These are phyloP conservation scores for Sechiopsis laciniata DNA, from an alignment of 306 rosid genomes.

Conservation along the genomic window DNA sequence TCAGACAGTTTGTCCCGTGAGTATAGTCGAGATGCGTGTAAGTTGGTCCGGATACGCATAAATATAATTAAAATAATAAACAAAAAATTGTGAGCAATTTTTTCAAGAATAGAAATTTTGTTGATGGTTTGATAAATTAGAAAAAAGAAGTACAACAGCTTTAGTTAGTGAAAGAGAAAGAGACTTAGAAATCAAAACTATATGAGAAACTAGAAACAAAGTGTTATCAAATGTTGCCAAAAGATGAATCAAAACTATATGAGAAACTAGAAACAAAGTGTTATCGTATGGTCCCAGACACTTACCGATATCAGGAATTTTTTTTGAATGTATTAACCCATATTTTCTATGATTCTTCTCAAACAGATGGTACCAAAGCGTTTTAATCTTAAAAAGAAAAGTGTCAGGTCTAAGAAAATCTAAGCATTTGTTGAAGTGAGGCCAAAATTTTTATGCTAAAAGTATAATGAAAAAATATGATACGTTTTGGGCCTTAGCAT, in stretches of 20 bases:
- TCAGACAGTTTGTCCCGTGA: too few species aligned
- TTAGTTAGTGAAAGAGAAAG: too few species aligned
- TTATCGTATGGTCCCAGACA: neutral
- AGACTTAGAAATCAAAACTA: neutral
- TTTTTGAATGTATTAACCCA: neutral
- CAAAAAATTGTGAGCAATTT: neutral
- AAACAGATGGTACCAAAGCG: neutral
- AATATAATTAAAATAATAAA: too few species aligned
- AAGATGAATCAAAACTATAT: neutral
- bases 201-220: neutral
- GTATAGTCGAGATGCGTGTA: too few species aligned
- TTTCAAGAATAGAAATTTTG: neutral
- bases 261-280: neutral
- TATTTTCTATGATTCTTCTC: neutral
- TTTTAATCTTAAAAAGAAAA: neutral
- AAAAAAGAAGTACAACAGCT: neutral
- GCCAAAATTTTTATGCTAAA: neutral
- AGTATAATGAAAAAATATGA: too few species aligned
- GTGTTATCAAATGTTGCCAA: neutral
- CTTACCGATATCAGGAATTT: too few species aligned
- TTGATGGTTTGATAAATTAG: neutral
- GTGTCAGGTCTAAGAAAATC: neutral
- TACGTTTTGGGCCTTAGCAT: too few species aligned
- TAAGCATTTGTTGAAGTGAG: neutral
- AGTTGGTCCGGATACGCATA: too few species aligned